phyloP scores from a whole-genome alignment of 805 yeast genomes.

The Barnettozyma siamensis region DNA sequence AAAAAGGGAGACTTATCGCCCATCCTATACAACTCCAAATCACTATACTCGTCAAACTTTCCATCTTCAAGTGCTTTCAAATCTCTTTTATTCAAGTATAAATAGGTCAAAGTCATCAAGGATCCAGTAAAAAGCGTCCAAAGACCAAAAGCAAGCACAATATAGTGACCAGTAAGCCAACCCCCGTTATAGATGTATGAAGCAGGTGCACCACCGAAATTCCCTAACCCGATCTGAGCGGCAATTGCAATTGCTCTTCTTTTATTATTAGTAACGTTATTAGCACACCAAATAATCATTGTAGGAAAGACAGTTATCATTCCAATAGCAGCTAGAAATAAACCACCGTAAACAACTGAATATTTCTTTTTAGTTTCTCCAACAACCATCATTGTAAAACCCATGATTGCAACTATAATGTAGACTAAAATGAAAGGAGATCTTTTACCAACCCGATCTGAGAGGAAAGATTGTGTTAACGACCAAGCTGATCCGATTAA shows the following conservation, averaged over 20 bases:
- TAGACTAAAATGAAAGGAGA: slow-evolving; percentile 27
- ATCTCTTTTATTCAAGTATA: slow-evolving; percentile 23
- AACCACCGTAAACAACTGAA: slow-evolving; percentile 27
- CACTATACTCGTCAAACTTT: slow-evolving; percentile 25
- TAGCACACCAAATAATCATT: slow-evolving; percentile 30
- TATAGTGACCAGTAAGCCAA: slow-evolving; percentile 28
- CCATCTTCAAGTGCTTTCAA: slow-evolving; percentile 27
- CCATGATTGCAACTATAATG: slow-evolving; percentile 27
- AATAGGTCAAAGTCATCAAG: slow-evolving; percentile 21
- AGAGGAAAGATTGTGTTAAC: slow-evolving; percentile 23
- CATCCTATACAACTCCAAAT: slow-evolving; percentile 29
- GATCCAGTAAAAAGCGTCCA: slow-evolving; percentile 26
- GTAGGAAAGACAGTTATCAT: slow-evolving; percentile 29
- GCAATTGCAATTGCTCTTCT: slow-evolving; percentile 36
- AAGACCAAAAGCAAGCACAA: slow-evolving; percentile 29
- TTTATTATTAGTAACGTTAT: slow-evolving; percentile 31
- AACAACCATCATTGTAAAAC: slow-evolving; percentile 27
- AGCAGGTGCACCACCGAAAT: slow-evolving; percentile 33
- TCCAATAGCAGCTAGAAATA: slow-evolving; percentile 29
- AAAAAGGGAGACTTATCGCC: slow-evolving; percentile 40
- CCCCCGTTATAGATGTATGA: slow-evolving; percentile 31
- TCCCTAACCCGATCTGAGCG: slow-evolving; percentile 34
- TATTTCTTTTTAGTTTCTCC: slow-evolving; percentile 23
- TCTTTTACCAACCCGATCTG: slow-evolving; percentile 26
- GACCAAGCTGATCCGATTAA: slow-evolving; percentile 28